Percentiles rank a stretch among this genome's conserved stretches.
phyloP scores from a whole-genome alignment of 228 moss, liverwort and hornwort genomes.

The Sphagnum fallax region DNA sequence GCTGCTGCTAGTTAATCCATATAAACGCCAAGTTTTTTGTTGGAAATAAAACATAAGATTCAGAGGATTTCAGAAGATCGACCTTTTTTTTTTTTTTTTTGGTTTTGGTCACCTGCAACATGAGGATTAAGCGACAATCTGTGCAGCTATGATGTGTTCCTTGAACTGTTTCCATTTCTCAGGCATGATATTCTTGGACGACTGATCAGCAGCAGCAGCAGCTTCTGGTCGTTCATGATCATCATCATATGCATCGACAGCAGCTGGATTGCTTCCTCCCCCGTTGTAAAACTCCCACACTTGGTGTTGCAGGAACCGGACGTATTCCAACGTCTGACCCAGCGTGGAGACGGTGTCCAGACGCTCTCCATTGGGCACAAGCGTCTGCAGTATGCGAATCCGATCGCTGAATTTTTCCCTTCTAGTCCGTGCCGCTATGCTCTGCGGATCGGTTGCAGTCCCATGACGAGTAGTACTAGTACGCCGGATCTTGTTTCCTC shows the following conservation, averaged over 20 bases:
- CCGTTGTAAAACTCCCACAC: conserved; percentile 97
- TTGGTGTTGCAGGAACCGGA: conserved; percentile 92
- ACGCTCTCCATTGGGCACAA: conserved; percentile 95
- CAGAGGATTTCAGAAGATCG: too few relatives aligned
- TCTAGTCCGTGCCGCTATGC: conserved; percentile 75
- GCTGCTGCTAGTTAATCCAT: too few relatives aligned
- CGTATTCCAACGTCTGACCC: conserved; percentile 92
- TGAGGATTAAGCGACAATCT: background rate
- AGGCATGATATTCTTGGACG: background rate
- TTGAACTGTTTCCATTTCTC: background rate
- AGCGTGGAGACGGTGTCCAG: conserved; percentile 98
- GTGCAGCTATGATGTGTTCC: background rate
- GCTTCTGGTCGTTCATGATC: too few relatives aligned
- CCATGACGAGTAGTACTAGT: conserved; percentile 23
- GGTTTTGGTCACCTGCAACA: too few relatives aligned
- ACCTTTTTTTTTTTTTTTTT: too few relatives aligned
- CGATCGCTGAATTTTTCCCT: conserved; percentile 97
- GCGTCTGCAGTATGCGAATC: conserved; percentile 75
- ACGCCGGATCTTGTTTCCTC: conserved; percentile 42
- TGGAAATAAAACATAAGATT: too few relatives aligned
- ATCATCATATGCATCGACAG: too few relatives aligned
- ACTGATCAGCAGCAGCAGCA: too few relatives aligned
- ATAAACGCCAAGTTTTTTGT: too few relatives aligned
- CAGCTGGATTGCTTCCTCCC: background rate
- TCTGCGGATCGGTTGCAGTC: conserved; percentile 54